phyloP scores from a whole-genome alignment of 2,329 filamentous ascomycete genomes.

The Colletotrichum truncatum region DNA sequence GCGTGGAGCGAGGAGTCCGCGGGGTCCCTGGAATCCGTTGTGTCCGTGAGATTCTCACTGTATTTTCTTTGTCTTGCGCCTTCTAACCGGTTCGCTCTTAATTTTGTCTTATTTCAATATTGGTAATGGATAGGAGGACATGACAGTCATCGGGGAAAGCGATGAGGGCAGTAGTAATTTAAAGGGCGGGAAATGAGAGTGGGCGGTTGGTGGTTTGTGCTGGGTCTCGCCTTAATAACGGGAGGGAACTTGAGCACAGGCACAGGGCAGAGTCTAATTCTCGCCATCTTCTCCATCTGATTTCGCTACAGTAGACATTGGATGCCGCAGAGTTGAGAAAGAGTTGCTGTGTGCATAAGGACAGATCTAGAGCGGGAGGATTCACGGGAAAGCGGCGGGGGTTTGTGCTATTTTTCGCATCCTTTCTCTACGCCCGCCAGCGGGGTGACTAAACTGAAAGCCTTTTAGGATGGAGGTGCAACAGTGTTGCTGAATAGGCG shows the following conservation, averaged over 20 bases:
- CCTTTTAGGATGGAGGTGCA: neutral
- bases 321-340: neutral
- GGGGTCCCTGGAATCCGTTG: neutral
- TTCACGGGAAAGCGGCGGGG: neutral
- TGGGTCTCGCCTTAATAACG: neutral
- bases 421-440: neutral
- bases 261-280: neutral
- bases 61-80: neutral
- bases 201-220: constrained; percentile 3
- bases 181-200: constrained; percentile 3
- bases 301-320: neutral
- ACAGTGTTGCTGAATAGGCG: neutral
- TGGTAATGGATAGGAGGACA: neutral
- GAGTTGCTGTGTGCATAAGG: neutral
- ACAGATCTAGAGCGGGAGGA: neutral
- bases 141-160: neutral
- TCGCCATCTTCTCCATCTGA: neutral
- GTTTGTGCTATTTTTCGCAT: constrained; percentile 15
- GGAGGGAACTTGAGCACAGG: too few relatives aligned
- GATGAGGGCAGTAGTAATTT: constrained; percentile 10
- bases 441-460: neutral
- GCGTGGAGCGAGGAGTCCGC: neutral
- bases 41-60: neutral
- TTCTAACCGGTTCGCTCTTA: neutral
- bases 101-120: neutral